These are phyloP conservation scores for Closterium sp. DNA, from an alignment of 139 green algal genomes.

Conservation along the genomic window DNA sequence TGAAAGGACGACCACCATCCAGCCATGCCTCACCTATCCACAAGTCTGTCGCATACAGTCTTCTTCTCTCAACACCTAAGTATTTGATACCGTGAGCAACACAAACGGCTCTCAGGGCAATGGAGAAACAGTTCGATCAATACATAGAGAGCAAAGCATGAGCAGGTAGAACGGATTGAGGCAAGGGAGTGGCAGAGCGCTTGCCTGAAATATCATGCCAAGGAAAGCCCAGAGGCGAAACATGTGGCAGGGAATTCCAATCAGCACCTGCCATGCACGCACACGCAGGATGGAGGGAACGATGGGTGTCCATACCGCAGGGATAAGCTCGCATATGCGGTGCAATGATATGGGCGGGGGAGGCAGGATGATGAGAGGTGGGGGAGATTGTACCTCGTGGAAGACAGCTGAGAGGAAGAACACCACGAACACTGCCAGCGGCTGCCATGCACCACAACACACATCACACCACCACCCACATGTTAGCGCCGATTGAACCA, in stretches of 20 bases:
- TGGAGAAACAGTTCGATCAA: too few relatives aligned
- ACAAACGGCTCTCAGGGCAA: too few relatives aligned
- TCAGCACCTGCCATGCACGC: conserved; percentile 63
- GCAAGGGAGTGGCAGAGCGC: not conserved
- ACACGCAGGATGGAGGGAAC: not conserved
- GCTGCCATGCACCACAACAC: conserved; percentile 10
- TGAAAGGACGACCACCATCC: too few relatives aligned
- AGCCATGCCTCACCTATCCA: too few relatives aligned
- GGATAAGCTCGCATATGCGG: not conserved
- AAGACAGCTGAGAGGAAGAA: conserved; percentile 43
- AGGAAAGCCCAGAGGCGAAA: conserved; percentile 76
- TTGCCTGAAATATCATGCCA: conserved; percentile 75
- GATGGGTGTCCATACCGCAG: not conserved
- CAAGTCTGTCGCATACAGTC: too few relatives aligned
- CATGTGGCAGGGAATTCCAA: conserved; percentile 86
- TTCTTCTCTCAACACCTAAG: too few relatives aligned
- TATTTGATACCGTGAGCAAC: too few relatives aligned
- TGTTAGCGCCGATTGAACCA: too few relatives aligned
- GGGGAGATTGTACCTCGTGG: conserved; percentile 13
- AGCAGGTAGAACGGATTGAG: too few relatives aligned
- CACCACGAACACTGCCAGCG: conserved; percentile 17
- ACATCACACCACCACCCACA: not conserved
- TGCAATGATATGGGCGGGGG: not conserved
- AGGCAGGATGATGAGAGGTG: not conserved
- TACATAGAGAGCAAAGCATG: too few relatives aligned